These are phyloP conservation scores for Aspergillus wentii DNA, from an alignment of 495 filamentous ascomycete species.

Conservation along the genomic window DNA sequence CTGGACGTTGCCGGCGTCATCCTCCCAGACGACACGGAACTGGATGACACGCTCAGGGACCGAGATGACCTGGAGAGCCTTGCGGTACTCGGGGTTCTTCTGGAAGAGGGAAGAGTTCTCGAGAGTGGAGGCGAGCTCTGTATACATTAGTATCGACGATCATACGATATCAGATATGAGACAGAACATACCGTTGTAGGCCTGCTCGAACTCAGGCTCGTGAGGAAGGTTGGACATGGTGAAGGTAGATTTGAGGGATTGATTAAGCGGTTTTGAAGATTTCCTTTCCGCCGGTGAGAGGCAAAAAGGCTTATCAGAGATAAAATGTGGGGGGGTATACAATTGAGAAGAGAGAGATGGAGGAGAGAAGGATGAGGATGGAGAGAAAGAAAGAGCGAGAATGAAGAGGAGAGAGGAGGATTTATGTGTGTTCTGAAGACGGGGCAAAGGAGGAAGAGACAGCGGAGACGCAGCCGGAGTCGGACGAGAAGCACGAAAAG, in stretches of 20 bases:
- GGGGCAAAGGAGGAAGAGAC: slow-evolving; percentile 8
- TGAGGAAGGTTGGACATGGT: slow-evolving; percentile 78
- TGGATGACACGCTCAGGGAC: slow-evolving; percentile 95
- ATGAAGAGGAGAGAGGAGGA: slow-evolving; percentile 11
- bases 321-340: background rate
- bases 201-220: slow-evolving; percentile 99
- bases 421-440: slow-evolving; percentile 10
- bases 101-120: slow-evolving; percentile 91
- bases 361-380: background rate
- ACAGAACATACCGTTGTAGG: slow-evolving; percentile 74
- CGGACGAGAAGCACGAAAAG: slow-evolving; percentile 21
- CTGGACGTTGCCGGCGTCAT: slow-evolving; percentile 79
- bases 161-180: background rate
- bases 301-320: slow-evolving; percentile 7
- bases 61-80: slow-evolving; percentile 79
- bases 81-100: slow-evolving; percentile 89
- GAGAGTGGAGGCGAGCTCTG: slow-evolving; percentile 91
- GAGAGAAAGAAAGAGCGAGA: slow-evolving; percentile 2
- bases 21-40: slow-evolving; percentile 96
- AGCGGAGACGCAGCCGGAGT: slow-evolving; percentile 24
- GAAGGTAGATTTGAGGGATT: background rate
- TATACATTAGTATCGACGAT: background rate
- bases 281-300: background rate
- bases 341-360: slow-evolving; percentile 1
- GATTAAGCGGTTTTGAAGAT: slow-evolving; percentile 5